Percentiles rank a stretch among this genome's conserved stretches.
These are phyloP conservation scores for Rhododendron molle DNA, from an alignment of 148 eudicot genomes.

Conservation along the genomic window DNA sequence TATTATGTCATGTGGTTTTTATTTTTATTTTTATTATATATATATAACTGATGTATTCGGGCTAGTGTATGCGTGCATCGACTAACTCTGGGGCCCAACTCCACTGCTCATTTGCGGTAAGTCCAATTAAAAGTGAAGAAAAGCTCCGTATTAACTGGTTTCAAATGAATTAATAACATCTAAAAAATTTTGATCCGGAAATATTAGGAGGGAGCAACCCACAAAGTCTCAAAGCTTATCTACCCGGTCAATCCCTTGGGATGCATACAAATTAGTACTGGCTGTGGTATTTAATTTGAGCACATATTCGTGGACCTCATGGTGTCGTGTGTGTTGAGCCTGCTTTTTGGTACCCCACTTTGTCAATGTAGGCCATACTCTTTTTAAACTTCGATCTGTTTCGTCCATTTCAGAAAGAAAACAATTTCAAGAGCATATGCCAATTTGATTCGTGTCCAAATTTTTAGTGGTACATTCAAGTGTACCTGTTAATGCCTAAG, in stretches of 20 bases:
- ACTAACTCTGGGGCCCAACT: not conserved
- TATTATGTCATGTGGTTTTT: not conserved
- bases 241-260: not conserved
- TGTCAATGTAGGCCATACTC: not conserved
- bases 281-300: not conserved
- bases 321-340: not conserved
- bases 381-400: not conserved
- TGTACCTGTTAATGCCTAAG: not conserved
- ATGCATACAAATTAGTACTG: not conserved
- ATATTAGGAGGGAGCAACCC: too few species aligned
- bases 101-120: too few species aligned
- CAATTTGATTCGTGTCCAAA: not conserved
- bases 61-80: rapidly evolving
- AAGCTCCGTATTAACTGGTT: too few species aligned
- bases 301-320: too few species aligned
- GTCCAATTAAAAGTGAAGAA: not conserved
- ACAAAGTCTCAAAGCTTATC: not conserved
- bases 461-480: not conserved
- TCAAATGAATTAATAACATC: too few species aligned
- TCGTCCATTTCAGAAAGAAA: not conserved
- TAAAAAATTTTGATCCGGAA: too few species aligned
- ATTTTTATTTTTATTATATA: too few species aligned
- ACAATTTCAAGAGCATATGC: not conserved
- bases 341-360: not conserved
- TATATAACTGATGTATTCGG: too few species aligned